Evolutionary conservation across 23 red algal genomes (phyloP).

Genomic region (Cyanidioschyzon merolae): DNA sequence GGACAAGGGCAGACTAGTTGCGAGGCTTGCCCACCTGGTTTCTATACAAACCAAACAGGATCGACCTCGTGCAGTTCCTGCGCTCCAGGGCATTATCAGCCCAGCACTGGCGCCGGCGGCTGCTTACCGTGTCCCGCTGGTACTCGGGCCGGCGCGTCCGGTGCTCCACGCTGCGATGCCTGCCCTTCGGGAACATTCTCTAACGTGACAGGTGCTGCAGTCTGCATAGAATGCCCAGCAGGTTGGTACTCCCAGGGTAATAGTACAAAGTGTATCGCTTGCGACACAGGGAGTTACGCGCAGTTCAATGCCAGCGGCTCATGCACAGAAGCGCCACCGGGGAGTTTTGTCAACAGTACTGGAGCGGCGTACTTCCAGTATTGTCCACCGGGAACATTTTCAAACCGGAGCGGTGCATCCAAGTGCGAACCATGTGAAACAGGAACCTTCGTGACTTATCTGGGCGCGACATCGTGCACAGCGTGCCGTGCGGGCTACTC

Average conservation of each 20-base stretch:
- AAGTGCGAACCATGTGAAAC: not conserved
- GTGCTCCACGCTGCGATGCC: not conserved
- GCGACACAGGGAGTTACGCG: not conserved
- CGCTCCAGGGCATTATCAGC: not conserved
- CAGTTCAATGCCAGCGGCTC: not conserved
- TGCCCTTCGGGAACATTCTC: not conserved
- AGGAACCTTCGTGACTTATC: not conserved
- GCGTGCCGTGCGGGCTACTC: not conserved
- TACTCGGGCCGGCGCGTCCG: not conserved
- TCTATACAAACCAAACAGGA: not conserved
- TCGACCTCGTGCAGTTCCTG: not conserved
- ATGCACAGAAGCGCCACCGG: not conserved
- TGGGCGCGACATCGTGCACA: not conserved
- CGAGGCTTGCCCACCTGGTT: not conserved
- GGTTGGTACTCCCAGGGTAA: not conserved
- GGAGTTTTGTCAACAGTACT: not conserved
- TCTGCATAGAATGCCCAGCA: not conserved
- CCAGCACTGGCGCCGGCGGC: not conserved
- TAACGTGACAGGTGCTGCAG: not conserved
- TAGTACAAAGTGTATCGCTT: not conserved
- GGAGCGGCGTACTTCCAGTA: not conserved
- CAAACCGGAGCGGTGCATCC: not conserved
- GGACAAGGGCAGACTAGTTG: not conserved
- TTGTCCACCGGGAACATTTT: not conserved
- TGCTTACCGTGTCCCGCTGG: not conserved